A percentile compares a stretch with the other conserved stretches of the same genome.
phyloP scores from a whole-genome alignment of 257 asterid genomes.

The Rehmannia glutinosa region DNA sequence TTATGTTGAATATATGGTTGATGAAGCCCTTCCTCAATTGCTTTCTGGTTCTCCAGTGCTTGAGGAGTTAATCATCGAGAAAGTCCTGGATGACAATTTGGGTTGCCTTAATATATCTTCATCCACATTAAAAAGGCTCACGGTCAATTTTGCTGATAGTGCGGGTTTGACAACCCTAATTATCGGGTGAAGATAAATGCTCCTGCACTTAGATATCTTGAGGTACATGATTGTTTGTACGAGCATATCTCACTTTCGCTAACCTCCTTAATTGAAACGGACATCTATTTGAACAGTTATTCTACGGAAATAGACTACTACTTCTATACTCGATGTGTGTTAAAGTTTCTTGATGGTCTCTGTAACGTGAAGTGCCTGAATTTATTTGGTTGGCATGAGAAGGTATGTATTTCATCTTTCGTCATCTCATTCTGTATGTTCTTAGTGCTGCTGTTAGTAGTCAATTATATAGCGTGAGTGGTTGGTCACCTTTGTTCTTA shows the following conservation, averaged over 20 bases:
- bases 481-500: no score
- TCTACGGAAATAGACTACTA: not conserved
- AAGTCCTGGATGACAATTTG: not conserved
- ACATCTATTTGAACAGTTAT: not conserved
- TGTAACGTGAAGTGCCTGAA: not conserved
- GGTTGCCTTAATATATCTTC: not conserved
- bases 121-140: not conserved
- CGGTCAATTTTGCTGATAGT: not conserved
- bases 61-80: not conserved
- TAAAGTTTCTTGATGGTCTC: not conserved
- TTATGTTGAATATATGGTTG: not conserved
- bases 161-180: no score
- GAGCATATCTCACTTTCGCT: not conserved
- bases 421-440: not conserved
- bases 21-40: not conserved
- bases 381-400: not conserved
- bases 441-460: no score
- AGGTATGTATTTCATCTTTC: not conserved
- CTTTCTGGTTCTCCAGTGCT: not conserved
- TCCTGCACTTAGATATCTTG: no score
- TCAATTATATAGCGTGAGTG: not conserved
- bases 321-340: not conserved
- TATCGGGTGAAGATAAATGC: no score
- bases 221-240: no score
- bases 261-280: not conserved